These are phyloP conservation scores for Podila epicladia DNA, from an alignment of 192 early-diverging fungal genomes.

Conservation along the genomic window DNA sequence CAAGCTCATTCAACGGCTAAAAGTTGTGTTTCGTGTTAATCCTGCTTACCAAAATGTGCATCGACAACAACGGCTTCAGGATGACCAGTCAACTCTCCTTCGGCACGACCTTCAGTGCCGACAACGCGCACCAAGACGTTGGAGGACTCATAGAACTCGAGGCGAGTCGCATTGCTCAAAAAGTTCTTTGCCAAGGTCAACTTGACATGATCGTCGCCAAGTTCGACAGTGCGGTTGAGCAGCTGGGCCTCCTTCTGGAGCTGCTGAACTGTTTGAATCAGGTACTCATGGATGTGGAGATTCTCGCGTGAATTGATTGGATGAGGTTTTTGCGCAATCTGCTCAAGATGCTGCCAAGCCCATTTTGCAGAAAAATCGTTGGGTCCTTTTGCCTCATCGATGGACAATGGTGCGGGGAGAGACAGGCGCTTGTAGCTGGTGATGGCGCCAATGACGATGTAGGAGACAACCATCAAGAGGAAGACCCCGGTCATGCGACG, in stretches of 20 bases:
- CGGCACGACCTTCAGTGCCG: conserved; percentile 54
- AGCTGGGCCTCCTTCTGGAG: conserved; percentile 34
- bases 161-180: conserved; percentile 24
- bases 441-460: conserved; percentile 39
- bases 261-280: conserved; percentile 13
- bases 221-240: conserved; percentile 23
- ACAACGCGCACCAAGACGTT: conserved; percentile 70
- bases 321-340: conserved; percentile 40
- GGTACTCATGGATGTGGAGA: conserved; percentile 30
- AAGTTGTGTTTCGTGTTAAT: too few relatives aligned
- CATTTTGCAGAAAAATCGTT: conserved; percentile 36
- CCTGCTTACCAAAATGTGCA: conserved; percentile 68
- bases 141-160: conserved; percentile 57
- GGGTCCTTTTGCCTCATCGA: conserved; percentile 24
- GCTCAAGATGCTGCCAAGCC: conserved; percentile 48
- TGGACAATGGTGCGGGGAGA: conserved; percentile 26
- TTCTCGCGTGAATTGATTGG: conserved; percentile 49
- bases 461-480: conserved; percentile 39
- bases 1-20: too few relatives aligned
- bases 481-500: conserved; percentile 46
- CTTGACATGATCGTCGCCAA: conserved; percentile 32
- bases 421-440: conserved; percentile 42
- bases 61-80: conserved; percentile 68
- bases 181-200: conserved; percentile 21
- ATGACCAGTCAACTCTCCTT: conserved; percentile 21